A percentile compares a stretch with the other conserved stretches of the same genome.
Evolutionary conservation across 805 yeast species (phyloP).

Genomic region (Candida boleticola): DNA sequence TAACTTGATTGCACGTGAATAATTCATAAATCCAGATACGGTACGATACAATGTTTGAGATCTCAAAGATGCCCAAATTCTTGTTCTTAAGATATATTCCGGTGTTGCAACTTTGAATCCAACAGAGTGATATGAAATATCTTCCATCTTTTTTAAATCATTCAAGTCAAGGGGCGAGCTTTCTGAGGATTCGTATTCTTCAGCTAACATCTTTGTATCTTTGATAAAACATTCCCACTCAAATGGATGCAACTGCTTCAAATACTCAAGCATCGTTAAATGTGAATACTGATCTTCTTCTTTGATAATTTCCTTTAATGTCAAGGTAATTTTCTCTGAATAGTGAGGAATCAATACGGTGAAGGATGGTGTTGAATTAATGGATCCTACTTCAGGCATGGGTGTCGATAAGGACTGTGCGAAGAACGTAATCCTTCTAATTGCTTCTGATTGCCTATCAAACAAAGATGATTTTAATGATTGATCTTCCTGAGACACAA

Average conservation of each 20-base stretch:
- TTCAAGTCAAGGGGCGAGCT: constrained; percentile 13
- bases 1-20: constrained; percentile 91
- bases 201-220: constrained; percentile 93
- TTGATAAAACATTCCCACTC: constrained; percentile 98
- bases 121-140: constrained; percentile 89
- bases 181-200: constrained; percentile 65
- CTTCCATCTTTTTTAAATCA: constrained; percentile 63
- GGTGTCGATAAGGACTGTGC: constrained; percentile 89
- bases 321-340: constrained; percentile 87
- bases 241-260: constrained; percentile 91
- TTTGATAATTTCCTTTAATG: constrained; percentile 93
- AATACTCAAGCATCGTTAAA: constrained; percentile 88
- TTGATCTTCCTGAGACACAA: constrained; percentile 80
- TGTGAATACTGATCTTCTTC: constrained; percentile 97
- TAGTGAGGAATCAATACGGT: constrained; percentile 94
- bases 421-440: constrained; percentile 79
- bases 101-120: constrained; percentile 98
- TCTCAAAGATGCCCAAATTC: constrained; percentile 98
- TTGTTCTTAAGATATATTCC: constrained; percentile 90
- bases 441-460: constrained; percentile 70
- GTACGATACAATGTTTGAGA: constrained; percentile 97
- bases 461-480: constrained; percentile 56
- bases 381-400: constrained; percentile 68
- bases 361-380: constrained; percentile 73
- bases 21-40: constrained; percentile 97